These are phyloP conservation scores for Silene uniflora DNA, from an alignment of 148 eudicot genomes.

Conservation along the genomic window DNA sequence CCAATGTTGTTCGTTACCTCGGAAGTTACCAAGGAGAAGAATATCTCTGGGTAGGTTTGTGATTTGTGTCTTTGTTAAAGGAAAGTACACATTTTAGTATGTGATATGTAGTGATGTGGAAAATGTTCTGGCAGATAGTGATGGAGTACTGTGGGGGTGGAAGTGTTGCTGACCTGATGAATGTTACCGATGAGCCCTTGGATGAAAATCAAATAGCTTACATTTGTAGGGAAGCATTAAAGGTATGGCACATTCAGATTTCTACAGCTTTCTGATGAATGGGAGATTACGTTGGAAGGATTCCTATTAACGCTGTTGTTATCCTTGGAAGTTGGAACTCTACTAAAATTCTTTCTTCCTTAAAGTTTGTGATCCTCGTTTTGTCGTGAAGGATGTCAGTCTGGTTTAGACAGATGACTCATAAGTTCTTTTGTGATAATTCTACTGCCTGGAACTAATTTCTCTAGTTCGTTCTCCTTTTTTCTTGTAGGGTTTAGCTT, in stretches of 20 bases:
- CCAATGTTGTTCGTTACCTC: constrained; percentile 96
- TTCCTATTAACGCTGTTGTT: background rate
- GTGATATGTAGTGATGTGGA: constrained; percentile 7
- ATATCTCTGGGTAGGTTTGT: constrained; percentile 77
- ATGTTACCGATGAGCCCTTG: constrained; percentile 79
- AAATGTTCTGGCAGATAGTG: constrained; percentile 68
- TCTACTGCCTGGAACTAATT: constrained; percentile 6
- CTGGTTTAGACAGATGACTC: background rate
- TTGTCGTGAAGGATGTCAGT: background rate
- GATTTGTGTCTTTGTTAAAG: background rate
- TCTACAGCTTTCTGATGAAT: background rate
- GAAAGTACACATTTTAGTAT: constrained; percentile 2
- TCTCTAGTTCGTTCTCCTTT: background rate
- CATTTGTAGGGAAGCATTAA: constrained; percentile 83
- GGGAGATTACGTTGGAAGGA: background rate
- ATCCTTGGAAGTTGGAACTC: background rate
- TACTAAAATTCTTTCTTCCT: background rate
- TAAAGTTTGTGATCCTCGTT: background rate
- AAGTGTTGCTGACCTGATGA: constrained; percentile 98
- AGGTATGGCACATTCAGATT: constrained; percentile 45
- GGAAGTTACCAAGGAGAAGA: constrained; percentile 99
- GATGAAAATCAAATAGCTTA: constrained; percentile 91
- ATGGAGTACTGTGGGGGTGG: constrained; percentile 99
- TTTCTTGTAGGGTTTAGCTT: constrained; percentile 75
- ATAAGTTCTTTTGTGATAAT: background rate